Percentiles rank a stretch among this genome's conserved stretches.
Evolutionary conservation across 768 basidiomycete genomes (phyloP).

Genomic region (Russula abietina): DNA sequence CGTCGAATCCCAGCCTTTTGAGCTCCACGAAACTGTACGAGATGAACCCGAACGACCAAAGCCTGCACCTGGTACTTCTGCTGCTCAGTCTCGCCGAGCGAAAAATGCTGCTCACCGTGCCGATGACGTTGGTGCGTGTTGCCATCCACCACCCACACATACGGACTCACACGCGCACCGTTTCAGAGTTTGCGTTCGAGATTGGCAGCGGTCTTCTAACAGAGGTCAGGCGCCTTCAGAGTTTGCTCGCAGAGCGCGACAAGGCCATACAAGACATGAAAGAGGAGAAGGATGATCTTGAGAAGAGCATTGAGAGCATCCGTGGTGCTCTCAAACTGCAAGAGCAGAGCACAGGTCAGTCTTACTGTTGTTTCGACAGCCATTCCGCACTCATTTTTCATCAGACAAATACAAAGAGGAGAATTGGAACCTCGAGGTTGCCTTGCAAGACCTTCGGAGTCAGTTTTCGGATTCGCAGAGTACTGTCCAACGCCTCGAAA

Average conservation of each 20-base stretch:
- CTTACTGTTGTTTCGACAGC: background rate
- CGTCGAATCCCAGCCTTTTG: conserved; percentile 23
- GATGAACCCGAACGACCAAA: conserved; percentile 60
- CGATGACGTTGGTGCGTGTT: conserved; percentile 74
- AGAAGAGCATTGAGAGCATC: conserved; percentile 69
- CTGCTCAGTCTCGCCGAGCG: conserved; percentile 80
- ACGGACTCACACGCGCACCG: conserved; percentile 3
- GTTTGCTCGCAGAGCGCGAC: conserved; percentile 85
- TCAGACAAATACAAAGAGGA: conserved; percentile 94
- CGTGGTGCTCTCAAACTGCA: conserved; percentile 68
- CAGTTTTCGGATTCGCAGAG: conserved; percentile 63
- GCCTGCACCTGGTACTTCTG: conserved; percentile 56
- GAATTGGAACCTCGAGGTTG: conserved; percentile 98
- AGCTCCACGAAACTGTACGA: conserved; percentile 45
- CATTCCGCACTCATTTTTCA: background rate
- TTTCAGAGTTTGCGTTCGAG: conserved; percentile 92
- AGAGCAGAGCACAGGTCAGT: conserved; percentile 72
- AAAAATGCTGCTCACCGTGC: conserved; percentile 89
- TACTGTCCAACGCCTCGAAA: conserved; percentile 62
- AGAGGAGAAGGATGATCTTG: conserved; percentile 87
- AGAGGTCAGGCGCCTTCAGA: conserved; percentile 88
- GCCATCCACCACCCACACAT: background rate
- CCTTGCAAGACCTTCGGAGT: conserved; percentile 76
- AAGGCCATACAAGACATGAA: conserved; percentile 87
- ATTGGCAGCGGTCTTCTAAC: conserved; percentile 89